Evolutionary conservation across 441 rosid species (phyloP).

Genomic region (Pelargonium exstipulatum): DNA sequence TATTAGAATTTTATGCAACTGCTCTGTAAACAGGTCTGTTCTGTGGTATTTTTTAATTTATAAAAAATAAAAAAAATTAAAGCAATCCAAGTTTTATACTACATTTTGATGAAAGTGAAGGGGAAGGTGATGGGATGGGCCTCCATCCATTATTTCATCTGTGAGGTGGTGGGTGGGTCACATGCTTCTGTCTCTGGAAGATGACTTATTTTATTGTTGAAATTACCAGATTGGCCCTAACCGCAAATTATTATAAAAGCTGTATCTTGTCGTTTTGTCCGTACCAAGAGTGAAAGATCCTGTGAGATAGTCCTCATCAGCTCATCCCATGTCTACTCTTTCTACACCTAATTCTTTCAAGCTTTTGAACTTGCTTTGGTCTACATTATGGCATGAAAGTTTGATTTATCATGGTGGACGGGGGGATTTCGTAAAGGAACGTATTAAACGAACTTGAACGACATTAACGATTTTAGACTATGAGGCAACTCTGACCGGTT

Average conservation of each 20-base stretch:
- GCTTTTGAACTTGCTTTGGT: too few species aligned
- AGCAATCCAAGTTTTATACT: neutral
- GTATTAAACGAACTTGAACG: too few species aligned
- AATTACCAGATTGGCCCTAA: neutral
- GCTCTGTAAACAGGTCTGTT: neutral
- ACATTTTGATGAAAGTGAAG: neutral
- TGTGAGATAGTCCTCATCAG: neutral
- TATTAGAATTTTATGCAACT: slow-evolving; percentile 6
- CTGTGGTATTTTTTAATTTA: neutral
- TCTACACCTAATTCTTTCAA: too few species aligned
- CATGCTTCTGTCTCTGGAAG: neutral
- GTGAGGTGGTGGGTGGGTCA: slow-evolving; percentile 4
- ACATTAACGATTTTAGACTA: too few species aligned
- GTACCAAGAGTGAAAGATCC: neutral
- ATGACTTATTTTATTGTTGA: neutral
- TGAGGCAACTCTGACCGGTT: too few species aligned
- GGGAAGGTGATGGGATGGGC: neutral
- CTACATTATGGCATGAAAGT: too few species aligned
- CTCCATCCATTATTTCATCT: neutral
- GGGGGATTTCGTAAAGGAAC: too few species aligned
- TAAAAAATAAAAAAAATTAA: neutral
- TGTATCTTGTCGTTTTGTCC: neutral
- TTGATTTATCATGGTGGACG: too few species aligned
- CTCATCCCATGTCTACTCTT: too few species aligned
- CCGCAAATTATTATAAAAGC: neutral